phyloP scores from a whole-genome alignment of 768 basidiomycete genomes.

The Podaxis sp. region DNA sequence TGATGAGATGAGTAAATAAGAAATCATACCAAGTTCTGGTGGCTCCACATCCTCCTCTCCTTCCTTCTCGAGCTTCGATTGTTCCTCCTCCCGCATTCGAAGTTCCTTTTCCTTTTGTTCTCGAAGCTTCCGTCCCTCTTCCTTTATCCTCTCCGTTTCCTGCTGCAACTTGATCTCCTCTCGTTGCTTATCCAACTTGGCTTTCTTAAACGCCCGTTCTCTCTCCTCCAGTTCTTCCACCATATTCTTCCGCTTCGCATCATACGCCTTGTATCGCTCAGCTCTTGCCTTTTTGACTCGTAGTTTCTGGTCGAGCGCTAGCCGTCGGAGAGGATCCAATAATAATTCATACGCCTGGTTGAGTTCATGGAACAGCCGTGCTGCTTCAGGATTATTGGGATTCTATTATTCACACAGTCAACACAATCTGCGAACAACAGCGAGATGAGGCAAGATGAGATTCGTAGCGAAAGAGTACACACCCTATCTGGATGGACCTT shows the following conservation, averaged over 20 bases:
- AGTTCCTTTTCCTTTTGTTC: conserved; percentile 65
- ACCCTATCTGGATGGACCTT: conserved; percentile 90
- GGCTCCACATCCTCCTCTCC: conserved; percentile 47
- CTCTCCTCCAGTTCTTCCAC: conserved; percentile 79
- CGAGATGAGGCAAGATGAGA: conserved; percentile 4
- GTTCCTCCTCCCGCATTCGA: conserved; percentile 43
- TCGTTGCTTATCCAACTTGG: conserved; percentile 58
- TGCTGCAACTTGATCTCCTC: conserved; percentile 53
- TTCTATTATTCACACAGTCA: conserved; percentile 48
- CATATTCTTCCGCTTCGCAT: conserved; percentile 71
- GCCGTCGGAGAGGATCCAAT: conserved; percentile 75
- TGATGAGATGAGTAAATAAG: neutral
- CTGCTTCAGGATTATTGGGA: conserved; percentile 80
- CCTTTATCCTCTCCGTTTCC: conserved; percentile 73
- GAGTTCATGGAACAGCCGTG: conserved; percentile 81
- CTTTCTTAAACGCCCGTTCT: conserved; percentile 76
- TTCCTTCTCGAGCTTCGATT: conserved; percentile 24
- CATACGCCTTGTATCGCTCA: conserved; percentile 68
- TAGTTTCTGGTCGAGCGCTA: conserved; percentile 80
- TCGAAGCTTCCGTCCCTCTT: conserved; percentile 65
- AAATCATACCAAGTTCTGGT: conserved; percentile 52
- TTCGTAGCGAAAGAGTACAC: conserved; percentile 24
- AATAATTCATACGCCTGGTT: conserved; percentile 80
- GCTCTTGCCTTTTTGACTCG: conserved; percentile 67
- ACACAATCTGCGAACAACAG: conserved; percentile 3